Base-by-base conservation (phyloP, 2,329 filamentous ascomycete species). In the Moelleriella libera region DNA sequence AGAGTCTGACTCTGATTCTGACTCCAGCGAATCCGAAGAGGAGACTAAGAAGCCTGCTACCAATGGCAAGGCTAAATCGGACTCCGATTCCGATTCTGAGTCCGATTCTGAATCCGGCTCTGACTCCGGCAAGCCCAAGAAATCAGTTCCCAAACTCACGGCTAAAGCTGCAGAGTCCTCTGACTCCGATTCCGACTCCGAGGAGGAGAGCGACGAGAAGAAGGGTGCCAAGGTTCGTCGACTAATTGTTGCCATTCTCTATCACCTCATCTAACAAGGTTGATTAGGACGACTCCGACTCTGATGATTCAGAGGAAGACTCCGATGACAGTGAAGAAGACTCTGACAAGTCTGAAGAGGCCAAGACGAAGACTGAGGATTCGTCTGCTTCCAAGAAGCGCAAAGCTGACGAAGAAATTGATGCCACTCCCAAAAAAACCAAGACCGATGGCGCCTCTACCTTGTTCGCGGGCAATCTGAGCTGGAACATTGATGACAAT, bases 401-500 rank as follows among this genome's bases (percentile, higher is more conserved):
- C 55, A 67, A 72, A 66, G 66, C 65, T 48, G 71, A 74, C 54
- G 70, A 74, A 43, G 63, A 67, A 47, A 69, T 71, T 49, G 64
- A 68, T 47, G 66, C 75, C 37, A 67, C 69, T 12, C 61, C 74
- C 51, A 87, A 86, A 77, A 85, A 85, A 74, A 67, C 70, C 61
- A 85, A 84, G 75, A 75, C 72, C 37, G 76, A 80, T 49, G 64
- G 51, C 40, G 52, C 63, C 37, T 58, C 60, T 39, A 94, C 88
- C 59, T 80, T 96, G 47, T 96, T 94, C 66, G 80, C 88, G 54
- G 89, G 89, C 57, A 90, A 88, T 72, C 74, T 96, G 53, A 88
- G 85, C 68, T 96, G 88, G 88, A 86, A 82, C 62, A 74, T 95
- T 47, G 86, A 94, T 57, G 89, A 95, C 66, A 80, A 88, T 54